Base-by-base conservation (phyloP, 1,139 yeast genomes). In the Blastobotrys arbuscula region DNA sequence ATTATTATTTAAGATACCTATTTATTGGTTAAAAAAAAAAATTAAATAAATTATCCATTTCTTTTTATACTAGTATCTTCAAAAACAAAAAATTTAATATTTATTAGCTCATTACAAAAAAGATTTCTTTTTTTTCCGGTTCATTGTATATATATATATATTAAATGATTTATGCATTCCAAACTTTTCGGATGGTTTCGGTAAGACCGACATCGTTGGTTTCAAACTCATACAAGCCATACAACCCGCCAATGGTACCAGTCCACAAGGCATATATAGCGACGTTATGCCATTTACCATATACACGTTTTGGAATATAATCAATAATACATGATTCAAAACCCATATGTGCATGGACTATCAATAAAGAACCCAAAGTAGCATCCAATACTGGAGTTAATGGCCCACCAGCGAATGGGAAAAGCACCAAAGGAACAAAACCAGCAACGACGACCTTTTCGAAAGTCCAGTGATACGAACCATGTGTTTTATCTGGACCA, bases 391-490 rank as follows among this genome's bases (percentile, higher is more conserved):
- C 63, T 1, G 96, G 95, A 24, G 73, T 63, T 47, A 82, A 71
- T 34, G 82, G 73, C 35, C 82, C 74, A 31, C 82, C 77, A 30
- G 82, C 77, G 54, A 89, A 78, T 7, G 97, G 96, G 2, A 84
- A 71, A 50, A 81, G 70, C 6, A 81, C 70, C 54, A 90, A 71
- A 21, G 97, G 97, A n/a, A 86, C 75, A 63, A 89, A 67, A 1
- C 84, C 77, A 20, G 81, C 67, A 8, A 90, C 76, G 13, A 85
- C 72, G 6, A 78, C 60, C 58, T 89, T 77, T 67, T 90, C 97
- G 60, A 83, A 80, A 13, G 88, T 72, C 96, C 96, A 89, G 72
- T 89, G 97, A 65, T 79, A 81, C 3, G 95, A 82, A 28, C 97
- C 97, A 61, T 86, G 90, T 56, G 75, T 67, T 59, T 74, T 72